phyloP scores from a whole-genome alignment of 768 basidiomycete genomes.

The Calocera viscosa region DNA sequence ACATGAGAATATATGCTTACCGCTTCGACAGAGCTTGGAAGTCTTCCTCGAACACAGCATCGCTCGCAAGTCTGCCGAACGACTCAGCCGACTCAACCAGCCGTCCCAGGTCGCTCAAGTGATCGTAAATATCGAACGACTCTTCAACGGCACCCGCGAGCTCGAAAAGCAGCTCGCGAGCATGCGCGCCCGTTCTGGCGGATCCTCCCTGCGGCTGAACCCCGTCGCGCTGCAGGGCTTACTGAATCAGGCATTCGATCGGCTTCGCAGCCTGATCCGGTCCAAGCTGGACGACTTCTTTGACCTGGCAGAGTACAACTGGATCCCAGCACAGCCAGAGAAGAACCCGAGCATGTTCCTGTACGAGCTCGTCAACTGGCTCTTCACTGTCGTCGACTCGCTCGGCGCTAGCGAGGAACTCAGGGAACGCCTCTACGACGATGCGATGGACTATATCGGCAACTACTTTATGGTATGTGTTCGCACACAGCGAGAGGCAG shows the following conservation, averaged over 20 bases:
- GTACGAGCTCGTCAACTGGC: constrained; percentile 89
- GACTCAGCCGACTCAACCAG: constrained; percentile 57
- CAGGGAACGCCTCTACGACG: constrained; percentile 81
- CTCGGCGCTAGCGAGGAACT: constrained; percentile 68
- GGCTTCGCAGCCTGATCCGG: constrained; percentile 70
- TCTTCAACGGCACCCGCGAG: constrained; percentile 77
- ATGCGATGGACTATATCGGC: constrained; percentile 78
- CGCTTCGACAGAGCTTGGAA: constrained; percentile 59
- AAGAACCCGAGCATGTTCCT: constrained; percentile 84
- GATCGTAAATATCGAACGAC: constrained; percentile 78
- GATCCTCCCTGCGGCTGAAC: constrained; percentile 39
- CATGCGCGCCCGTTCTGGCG: constrained; percentile 44
- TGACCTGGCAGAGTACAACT: constrained; percentile 88
- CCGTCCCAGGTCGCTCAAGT: constrained; percentile 88
- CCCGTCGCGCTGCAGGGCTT: constrained; percentile 53
- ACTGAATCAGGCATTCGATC: constrained; percentile 52
- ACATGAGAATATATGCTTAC: constrained; percentile 8
- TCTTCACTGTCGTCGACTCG: constrained; percentile 90
- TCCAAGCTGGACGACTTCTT: constrained; percentile 94
- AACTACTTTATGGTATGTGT: constrained; percentile 70
- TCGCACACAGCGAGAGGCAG: neutral
- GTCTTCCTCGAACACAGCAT: constrained; percentile 64
- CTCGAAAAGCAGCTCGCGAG: constrained; percentile 73
- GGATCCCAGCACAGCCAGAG: constrained; percentile 54
- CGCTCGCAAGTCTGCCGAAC: constrained; percentile 57